A percentile compares a stretch with the other conserved stretches of the same genome.
These are phyloP conservation scores for Setaria viridis DNA, from an alignment of 202 grass and related monocot species.

Conservation along the genomic window DNA sequence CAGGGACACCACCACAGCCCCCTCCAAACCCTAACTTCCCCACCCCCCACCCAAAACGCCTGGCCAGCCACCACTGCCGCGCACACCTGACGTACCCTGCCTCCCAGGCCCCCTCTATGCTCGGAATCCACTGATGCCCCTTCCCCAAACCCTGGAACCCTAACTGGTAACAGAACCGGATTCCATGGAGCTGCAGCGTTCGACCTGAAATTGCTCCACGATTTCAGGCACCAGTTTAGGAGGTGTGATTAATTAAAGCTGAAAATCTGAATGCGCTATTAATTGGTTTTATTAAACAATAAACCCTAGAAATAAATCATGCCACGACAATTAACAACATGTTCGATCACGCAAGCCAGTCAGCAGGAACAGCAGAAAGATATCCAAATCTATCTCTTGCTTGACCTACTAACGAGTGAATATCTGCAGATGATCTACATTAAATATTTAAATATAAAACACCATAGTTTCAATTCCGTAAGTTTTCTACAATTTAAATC, in stretches of 20 bases:
- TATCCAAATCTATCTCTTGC: not conserved
- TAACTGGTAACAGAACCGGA: no score
- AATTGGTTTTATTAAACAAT: not conserved
- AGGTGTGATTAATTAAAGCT: not conserved
- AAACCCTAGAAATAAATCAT: not conserved
- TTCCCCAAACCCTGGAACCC: no score
- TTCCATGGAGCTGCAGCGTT: no score
- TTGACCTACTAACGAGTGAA: constrained; percentile 35
- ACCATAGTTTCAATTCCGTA: constrained; percentile 7
- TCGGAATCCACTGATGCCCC: no score
- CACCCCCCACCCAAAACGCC: no score
- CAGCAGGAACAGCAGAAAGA: constrained; percentile 8
- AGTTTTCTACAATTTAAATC: not conserved
- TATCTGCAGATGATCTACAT: constrained; percentile 17
- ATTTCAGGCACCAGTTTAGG: no score
- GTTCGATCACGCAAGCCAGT: not conserved
- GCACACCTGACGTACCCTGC: no score
- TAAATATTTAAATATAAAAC: constrained; percentile 25
- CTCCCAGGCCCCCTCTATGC: no score
- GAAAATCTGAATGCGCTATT: not conserved
- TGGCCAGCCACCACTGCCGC: no score
- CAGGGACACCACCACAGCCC: no score
- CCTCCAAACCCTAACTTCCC: no score
- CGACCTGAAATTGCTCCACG: no score
- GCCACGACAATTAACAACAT: not conserved